These are phyloP conservation scores for Solanum chiquidenum DNA, from an alignment of 257 asterid genomes.

Conservation along the genomic window DNA sequence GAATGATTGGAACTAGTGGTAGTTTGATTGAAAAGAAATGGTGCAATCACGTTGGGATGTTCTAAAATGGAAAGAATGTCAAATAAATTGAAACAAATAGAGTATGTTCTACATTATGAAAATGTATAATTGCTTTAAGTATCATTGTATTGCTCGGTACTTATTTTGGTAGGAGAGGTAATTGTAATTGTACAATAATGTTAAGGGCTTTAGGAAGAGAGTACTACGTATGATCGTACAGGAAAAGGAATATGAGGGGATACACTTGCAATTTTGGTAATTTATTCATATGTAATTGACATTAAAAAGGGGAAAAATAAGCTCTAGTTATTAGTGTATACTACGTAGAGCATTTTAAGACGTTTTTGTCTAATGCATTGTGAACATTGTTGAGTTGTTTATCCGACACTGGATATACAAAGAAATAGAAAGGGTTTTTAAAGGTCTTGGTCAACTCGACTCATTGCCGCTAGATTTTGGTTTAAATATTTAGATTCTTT, in stretches of 20 bases:
- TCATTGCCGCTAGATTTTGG: neutral
- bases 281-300: neutral
- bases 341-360: neutral
- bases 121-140: neutral
- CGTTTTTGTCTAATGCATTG: neutral
- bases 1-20: neutral
- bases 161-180: neutral
- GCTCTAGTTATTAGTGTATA: neutral
- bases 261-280: neutral
- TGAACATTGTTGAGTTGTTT: neutral
- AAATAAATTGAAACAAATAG: neutral
- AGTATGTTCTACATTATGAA: neutral
- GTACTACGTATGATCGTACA: neutral
- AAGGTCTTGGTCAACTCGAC: neutral
- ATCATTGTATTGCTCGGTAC: neutral
- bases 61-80: neutral
- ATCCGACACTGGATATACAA: neutral
- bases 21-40: neutral
- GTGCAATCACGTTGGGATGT: neutral
- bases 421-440: neutral
- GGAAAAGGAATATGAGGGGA: neutral
- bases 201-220: neutral
- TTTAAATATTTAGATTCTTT: neutral
- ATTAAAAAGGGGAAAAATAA: neutral
- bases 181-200: neutral